Base-by-base conservation (phyloP, 2,329 filamentous ascomycete genomes). In the Aspergillus chevalieri region DNA sequence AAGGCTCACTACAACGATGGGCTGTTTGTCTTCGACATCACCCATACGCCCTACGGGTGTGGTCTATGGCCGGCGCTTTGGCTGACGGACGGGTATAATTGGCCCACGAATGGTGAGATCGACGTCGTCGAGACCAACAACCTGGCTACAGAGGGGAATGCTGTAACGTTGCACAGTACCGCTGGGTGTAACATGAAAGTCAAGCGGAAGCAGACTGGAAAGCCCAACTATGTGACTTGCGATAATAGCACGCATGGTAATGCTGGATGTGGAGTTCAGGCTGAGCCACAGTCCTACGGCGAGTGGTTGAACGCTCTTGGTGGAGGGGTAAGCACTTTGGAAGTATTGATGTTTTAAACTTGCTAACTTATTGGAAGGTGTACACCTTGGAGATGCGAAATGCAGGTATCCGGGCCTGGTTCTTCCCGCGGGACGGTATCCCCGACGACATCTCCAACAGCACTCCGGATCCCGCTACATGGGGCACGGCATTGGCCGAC, bases 21-120 rank as follows among this genome's bases (percentile, higher is more conserved):
- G 0, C 77, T 86, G n/a, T 86, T 85, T 67, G 70, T 86, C 58
- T 86, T 86, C 58, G 82, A 86, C 60, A 73, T 86, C 55, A 74
- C 77, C 52, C 83, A 85, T 66, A 79, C 79, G 0, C 83, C 83
- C 0, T 79, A 74, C 57, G 83, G 81, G 39, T 86, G 83, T 59
- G 81, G 75, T 3, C 81, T 77, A 19, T 86, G 81, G 84, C 81
- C 82, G 2, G 77, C 84, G 0, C 74, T 87, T 9, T 87, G 84
- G 84, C 72, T 87, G 6, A 74, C 75, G 0, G 84, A 87, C 62
- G 69, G 74, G 1, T 66, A 63, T 56, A 77, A 83, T 67, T 84
- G 83, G 84, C 83, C 84, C 3, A 57, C 63, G 4, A 74, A 85
- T 54, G 83, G 83, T 51, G 84, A 86, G 64, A 84, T 85, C 52